A percentile compares a stretch with the other conserved stretches of the same genome.
Conservation (phyloP, 495 filamentous ascomycete species). For the Delitschia confertaspora region DNA sequence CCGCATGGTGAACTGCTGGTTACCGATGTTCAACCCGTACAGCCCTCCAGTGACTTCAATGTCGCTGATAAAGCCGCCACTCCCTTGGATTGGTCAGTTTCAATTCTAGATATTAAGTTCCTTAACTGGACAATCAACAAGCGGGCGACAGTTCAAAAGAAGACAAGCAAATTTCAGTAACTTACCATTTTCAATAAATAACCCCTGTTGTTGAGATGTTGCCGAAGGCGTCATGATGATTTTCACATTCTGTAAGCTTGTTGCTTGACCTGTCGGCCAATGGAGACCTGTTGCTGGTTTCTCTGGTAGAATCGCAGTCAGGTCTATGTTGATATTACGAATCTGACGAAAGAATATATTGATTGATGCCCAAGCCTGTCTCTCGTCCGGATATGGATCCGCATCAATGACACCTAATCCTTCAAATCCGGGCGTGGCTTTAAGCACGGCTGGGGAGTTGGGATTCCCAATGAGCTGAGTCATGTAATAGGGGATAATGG, state of each 20-base stretch:
- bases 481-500: constrained; percentile 34
- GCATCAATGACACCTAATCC: constrained; percentile 34
- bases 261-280: constrained; percentile 42
- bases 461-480: constrained; percentile 39
- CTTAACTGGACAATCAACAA: background rate
- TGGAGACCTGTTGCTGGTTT: constrained; percentile 31
- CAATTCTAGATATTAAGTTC: background rate
- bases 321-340: constrained; percentile 39
- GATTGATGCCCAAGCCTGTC: constrained; percentile 26
- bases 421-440: constrained; percentile 32
- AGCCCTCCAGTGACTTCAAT: constrained; percentile 80
- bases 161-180: constrained; percentile 1
- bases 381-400: constrained; percentile 35
- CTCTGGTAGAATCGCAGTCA: constrained; percentile 26
- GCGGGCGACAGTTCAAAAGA: background rate
- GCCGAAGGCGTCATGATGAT: constrained; percentile 31
- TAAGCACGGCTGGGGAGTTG: constrained; percentile 33
- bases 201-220: constrained; percentile 30
- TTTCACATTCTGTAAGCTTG: constrained; percentile 36
- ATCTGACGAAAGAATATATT: constrained; percentile 41
- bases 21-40: constrained; percentile 78
- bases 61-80: constrained; percentile 80
- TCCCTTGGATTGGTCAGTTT: constrained; percentile 24
- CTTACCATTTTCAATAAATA: constrained; percentile 41
- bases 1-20: constrained; percentile 90